Conservation (phyloP, 2,329 filamentous ascomycete genomes). For the Colletotrichum zoysiae region DNA sequence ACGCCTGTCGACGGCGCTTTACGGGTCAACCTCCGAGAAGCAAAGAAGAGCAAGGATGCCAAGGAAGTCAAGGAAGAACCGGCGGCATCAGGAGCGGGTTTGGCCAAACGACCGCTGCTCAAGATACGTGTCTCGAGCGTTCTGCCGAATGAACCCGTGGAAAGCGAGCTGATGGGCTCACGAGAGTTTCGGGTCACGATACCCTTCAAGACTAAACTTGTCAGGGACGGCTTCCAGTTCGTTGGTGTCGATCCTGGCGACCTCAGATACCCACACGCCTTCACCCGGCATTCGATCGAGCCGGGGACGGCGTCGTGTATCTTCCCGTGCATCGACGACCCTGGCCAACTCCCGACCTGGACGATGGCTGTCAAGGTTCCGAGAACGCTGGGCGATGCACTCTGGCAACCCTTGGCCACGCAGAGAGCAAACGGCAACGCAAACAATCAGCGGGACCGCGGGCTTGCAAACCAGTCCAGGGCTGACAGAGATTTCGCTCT, state of each 20-base stretch:
- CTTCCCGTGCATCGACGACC: constrained; percentile 94
- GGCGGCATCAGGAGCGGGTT: constrained; percentile 26
- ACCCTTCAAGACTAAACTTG: constrained; percentile 80
- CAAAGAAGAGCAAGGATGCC: constrained; percentile 36
- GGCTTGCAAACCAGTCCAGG: constrained; percentile 55
- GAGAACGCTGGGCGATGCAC: constrained; percentile 84
- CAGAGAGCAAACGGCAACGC: constrained; percentile 49
- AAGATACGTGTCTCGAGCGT: constrained; percentile 60
- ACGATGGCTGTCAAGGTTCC: constrained; percentile 89
- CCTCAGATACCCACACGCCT: constrained; percentile 88
- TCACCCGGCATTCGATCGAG: constrained; percentile 84
- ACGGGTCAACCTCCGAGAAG: constrained; percentile 57
- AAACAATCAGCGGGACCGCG: constrained; percentile 49
- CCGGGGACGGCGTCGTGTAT: constrained; percentile 86
- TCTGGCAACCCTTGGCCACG: constrained; percentile 62
- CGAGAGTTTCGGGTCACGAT: constrained; percentile 71
- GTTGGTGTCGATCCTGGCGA: constrained; percentile 86
- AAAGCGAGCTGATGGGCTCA: constrained; percentile 61
- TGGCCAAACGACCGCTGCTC: constrained; percentile 52
- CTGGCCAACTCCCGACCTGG: constrained; percentile 85
- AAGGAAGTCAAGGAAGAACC: constrained; percentile 19
- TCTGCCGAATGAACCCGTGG: constrained; percentile 44
- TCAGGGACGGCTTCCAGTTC: constrained; percentile 91
- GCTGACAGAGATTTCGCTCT: constrained; percentile 58
- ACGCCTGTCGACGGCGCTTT: constrained; percentile 68